Evolutionary conservation across 2,329 filamentous ascomycete genomes (phyloP).

Genomic region (Emmonsiellopsis sp.): DNA sequence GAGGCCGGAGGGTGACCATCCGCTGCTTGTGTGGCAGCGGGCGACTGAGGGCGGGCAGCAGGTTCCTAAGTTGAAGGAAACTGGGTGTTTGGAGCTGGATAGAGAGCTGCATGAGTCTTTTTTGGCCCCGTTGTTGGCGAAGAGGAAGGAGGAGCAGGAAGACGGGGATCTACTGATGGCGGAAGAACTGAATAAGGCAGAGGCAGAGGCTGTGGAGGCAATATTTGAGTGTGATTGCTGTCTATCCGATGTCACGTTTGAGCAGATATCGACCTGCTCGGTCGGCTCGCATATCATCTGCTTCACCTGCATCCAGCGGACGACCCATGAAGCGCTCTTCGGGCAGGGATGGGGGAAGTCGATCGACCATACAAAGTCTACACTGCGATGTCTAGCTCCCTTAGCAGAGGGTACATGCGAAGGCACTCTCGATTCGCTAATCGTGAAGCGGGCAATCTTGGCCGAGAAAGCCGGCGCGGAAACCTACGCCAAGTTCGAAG

Average conservation of each 20-base stretch:
- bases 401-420: slow-evolving; percentile 56
- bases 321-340: slow-evolving; percentile 79
- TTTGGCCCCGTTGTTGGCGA: slow-evolving; percentile 27
- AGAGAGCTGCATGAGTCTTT: slow-evolving; percentile 30
- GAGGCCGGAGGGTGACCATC: slow-evolving; percentile 30
- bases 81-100: slow-evolving; percentile 35
- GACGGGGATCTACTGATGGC: slow-evolving; percentile 29
- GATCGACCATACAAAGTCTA: slow-evolving; percentile 62
- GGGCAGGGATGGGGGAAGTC: slow-evolving; percentile 84
- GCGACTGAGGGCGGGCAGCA: slow-evolving; percentile 20
- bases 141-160: slow-evolving; percentile 27
- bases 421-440: slow-evolving; percentile 60
- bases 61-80: slow-evolving; percentile 29
- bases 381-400: slow-evolving; percentile 74
- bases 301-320: slow-evolving; percentile 68
- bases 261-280: slow-evolving; percentile 38
- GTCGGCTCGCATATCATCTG: slow-evolving; percentile 36
- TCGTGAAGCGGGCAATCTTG: slow-evolving; percentile 63
- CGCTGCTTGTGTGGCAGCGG: slow-evolving; percentile 31
- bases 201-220: slow-evolving; percentile 31
- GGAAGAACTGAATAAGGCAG: slow-evolving; percentile 32
- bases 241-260: slow-evolving; percentile 37
- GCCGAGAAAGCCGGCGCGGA: slow-evolving; percentile 61
- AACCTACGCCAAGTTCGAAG: slow-evolving; percentile 65
- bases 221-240: slow-evolving; percentile 42